Evolutionary conservation across 2,329 filamentous ascomycete species (phyloP), one percentile per base, ranked within the genome.

Genomic region (Aspergillus japonicus): DNA sequence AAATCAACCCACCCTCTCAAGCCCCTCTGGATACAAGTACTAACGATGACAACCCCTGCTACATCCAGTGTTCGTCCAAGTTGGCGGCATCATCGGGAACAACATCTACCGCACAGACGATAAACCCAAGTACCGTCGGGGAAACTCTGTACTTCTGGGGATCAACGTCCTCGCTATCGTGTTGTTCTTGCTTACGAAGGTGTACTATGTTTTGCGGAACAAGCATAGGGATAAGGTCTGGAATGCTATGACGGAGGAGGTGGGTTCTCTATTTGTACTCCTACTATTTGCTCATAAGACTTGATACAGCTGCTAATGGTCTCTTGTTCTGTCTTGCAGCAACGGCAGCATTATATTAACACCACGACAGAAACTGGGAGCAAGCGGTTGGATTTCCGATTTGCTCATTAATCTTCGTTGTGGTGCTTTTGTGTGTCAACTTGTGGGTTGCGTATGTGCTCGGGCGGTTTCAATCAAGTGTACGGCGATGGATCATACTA

Each of bases 61-160:
- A 62, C 21, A 6, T 7, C 42, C 58, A 66, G 70, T 74, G 68
- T 67, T 63, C 14, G 72, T 75, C 10, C 74, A 76, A 61, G 42
- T 65, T 3, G 66, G 66, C 7, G 72, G 66, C 58, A 67, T 76
- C 52, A 67, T 73, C 51, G 62, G 62, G 2, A 69, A 66, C n/a
- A 81, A 83, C 62, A 80, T 84, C 59, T 84, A 83, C 66, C 77
- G 81, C 21, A 71, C 80, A 14, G 79, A 80, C 65, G 83, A 85
- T 58, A 71, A 72, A 2, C 83, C 83, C 0, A 81, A 80, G 65
- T 85, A 85, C 69, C 79, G 81, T 61, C 73, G 68, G 12, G 83
- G 84, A 8, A 85, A 86, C 70, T 80, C 74, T 1, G 77, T 83
- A 10, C 73, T 83, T 48, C 73, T 85, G 12, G 78, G 76, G 0